Evolutionary conservation across 148 eudicot species (phyloP).

Genomic region (Vaccinium vitisidaea): DNA sequence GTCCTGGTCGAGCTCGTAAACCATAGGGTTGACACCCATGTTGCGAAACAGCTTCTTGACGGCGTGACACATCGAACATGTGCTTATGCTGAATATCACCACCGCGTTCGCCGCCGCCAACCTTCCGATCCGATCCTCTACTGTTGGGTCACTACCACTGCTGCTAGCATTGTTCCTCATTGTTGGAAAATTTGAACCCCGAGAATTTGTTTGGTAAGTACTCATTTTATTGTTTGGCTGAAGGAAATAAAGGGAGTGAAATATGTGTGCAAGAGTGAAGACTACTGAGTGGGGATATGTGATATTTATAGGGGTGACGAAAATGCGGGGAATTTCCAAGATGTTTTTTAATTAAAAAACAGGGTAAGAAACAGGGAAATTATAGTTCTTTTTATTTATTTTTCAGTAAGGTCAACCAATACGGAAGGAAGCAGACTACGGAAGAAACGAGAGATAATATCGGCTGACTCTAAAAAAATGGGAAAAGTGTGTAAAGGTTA

Average conservation of each 20-base stretch:
- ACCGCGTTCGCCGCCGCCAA: conserved; percentile 1
- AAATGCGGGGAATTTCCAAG: not conserved
- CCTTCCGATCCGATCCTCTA: not conserved
- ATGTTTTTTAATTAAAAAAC: not conserved
- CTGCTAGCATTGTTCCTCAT: not conserved
- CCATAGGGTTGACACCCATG: not conserved
- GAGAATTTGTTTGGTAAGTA: not conserved
- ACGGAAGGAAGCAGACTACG: not conserved
- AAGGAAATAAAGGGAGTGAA: not conserved
- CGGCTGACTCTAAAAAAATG: not conserved
- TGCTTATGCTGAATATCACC: conserved; percentile 7
- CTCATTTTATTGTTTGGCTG: not conserved
- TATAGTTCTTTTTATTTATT: not conserved
- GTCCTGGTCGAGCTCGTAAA: conserved; percentile 6
- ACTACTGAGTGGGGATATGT: not conserved
- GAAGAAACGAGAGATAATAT: not conserved
- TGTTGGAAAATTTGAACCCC: not conserved
- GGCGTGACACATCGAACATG: not conserved
- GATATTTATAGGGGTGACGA: not conserved
- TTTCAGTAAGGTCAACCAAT: not conserved
- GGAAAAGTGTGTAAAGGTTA: not conserved
- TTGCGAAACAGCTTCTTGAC: conserved; percentile 4
- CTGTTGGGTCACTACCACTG: not conserved
- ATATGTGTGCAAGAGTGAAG: not conserved
- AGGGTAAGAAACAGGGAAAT: not conserved